phyloP scores from a whole-genome alignment of 306 rosid species.

The Acmispon strigosus region DNA sequence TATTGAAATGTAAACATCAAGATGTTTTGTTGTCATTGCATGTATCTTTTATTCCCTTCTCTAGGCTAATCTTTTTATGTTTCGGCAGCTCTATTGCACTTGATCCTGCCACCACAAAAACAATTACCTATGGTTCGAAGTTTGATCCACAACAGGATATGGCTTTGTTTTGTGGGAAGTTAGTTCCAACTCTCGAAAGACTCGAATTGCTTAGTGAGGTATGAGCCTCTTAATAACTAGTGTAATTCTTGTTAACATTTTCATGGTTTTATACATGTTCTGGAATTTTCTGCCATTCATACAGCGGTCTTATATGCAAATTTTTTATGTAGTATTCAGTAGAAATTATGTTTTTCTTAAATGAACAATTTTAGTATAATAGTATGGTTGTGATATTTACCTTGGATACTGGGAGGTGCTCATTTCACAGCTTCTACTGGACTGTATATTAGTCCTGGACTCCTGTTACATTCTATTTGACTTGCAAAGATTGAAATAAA shows the following conservation, averaged over 20 bases:
- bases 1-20: slow-evolving; percentile 2
- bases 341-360: background rate
- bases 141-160: slow-evolving; percentile 47
- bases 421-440: background rate
- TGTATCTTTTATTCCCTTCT: background rate
- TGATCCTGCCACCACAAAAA: slow-evolving; percentile 34
- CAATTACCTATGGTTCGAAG: slow-evolving; percentile 46
- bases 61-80: slow-evolving; percentile 16
- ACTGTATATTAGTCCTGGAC: background rate
- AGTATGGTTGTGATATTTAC: background rate
- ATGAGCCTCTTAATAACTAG: background rate
- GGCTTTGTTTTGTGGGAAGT: slow-evolving; percentile 45
- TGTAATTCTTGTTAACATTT: background rate
- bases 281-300: background rate
- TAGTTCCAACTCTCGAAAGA: slow-evolving; percentile 72
- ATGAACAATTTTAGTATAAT: background rate
- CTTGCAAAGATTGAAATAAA: too few relatives aligned
- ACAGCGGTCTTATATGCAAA: background rate
- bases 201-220: slow-evolving; percentile 88
- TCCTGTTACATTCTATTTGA: background rate
- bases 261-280: background rate
- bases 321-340: background rate
- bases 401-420: background rate
- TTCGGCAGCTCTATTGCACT: slow-evolving; percentile 43
- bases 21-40: background rate